A percentile compares a stretch with the other conserved stretches of the same genome.
phyloP scores from a whole-genome alignment of 2,329 filamentous ascomycete genomes.

The Aureobasidium leucospermi region DNA sequence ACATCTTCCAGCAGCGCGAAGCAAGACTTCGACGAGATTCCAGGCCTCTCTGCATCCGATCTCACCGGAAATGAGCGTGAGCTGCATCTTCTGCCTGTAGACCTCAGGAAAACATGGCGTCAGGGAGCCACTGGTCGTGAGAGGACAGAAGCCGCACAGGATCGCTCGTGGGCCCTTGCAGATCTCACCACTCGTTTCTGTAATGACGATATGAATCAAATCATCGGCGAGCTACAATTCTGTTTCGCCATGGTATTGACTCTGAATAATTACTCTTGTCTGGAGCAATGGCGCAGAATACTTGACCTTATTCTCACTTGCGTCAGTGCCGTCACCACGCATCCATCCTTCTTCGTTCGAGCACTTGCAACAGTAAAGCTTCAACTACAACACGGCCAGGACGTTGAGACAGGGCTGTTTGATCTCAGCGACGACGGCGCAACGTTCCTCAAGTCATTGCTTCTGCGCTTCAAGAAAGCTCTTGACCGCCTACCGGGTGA shows the following conservation, averaged over 20 bases:
- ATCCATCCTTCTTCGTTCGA: conserved; percentile 45
- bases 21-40: conserved; percentile 52
- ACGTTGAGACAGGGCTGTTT: conserved; percentile 55
- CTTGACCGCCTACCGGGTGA: conserved; percentile 42
- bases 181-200: conserved; percentile 37
- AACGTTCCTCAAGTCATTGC: conserved; percentile 44
- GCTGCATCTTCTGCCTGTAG: conserved; percentile 50
- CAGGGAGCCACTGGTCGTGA: conserved; percentile 54
- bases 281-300: conserved; percentile 59
- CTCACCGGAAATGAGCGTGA: conserved; percentile 35
- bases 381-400: conserved; percentile 50
- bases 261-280: conserved; percentile 58
- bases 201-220: conserved; percentile 18
- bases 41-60: conserved; percentile 40
- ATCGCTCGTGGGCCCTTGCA: conserved; percentile 54
- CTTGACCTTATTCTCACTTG: conserved; percentile 52
- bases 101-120: conserved; percentile 57
- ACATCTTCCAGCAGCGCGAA: conserved; percentile 51
- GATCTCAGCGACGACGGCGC: conserved; percentile 51
- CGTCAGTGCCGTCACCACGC: conserved; percentile 41
- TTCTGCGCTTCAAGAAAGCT: conserved; percentile 45
- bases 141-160: conserved; percentile 54
- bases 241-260: conserved; percentile 56
- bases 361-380: conserved; percentile 42
- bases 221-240: conserved; percentile 55